These are phyloP conservation scores for Aspergillus panamensis DNA, from an alignment of 495 filamentous ascomycete species.

Conservation along the genomic window DNA sequence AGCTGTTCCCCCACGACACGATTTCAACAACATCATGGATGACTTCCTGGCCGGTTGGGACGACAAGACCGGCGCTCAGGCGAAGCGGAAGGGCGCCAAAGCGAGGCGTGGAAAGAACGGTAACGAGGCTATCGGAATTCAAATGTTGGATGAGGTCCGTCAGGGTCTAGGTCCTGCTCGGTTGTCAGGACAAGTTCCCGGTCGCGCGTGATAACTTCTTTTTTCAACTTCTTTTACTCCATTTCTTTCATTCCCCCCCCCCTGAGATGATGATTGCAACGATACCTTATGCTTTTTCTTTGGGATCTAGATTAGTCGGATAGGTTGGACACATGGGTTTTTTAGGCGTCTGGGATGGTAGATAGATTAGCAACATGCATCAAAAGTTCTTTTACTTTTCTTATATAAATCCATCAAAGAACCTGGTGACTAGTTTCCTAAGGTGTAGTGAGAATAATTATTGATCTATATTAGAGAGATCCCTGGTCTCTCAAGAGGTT, in stretches of 20 bases:
- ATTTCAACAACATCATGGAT: constrained; percentile 88
- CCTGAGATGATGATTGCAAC: constrained; percentile 18
- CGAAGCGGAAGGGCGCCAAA: constrained; percentile 56
- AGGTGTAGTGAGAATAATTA: too few relatives aligned
- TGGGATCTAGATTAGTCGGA: background rate
- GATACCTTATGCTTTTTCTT: constrained; percentile 17
- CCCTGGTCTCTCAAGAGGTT: too few relatives aligned
- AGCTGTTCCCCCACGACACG: constrained; percentile 54
- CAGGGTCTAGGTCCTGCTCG: constrained; percentile 72
- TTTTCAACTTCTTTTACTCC: background rate
- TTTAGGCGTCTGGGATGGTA: constrained; percentile 15
- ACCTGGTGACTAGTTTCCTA: background rate
- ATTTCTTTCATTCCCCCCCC: background rate
- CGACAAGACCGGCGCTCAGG: constrained; percentile 62
- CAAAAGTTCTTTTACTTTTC: constrained; percentile 11
- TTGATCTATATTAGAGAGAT: too few relatives aligned
- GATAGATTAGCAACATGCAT: constrained; percentile 8
- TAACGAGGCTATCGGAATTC: constrained; percentile 72
- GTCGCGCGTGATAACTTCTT: constrained; percentile 20
- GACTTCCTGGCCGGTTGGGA: constrained; percentile 75
- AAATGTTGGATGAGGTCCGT: constrained; percentile 87
- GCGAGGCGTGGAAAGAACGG: constrained; percentile 74
- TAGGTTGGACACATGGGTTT: constrained; percentile 3
- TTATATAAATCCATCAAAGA: background rate
- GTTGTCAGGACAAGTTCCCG: constrained; percentile 30